Conservation (phyloP, 139 green algal species). For the Edaphochlamys debaryana region DNA sequence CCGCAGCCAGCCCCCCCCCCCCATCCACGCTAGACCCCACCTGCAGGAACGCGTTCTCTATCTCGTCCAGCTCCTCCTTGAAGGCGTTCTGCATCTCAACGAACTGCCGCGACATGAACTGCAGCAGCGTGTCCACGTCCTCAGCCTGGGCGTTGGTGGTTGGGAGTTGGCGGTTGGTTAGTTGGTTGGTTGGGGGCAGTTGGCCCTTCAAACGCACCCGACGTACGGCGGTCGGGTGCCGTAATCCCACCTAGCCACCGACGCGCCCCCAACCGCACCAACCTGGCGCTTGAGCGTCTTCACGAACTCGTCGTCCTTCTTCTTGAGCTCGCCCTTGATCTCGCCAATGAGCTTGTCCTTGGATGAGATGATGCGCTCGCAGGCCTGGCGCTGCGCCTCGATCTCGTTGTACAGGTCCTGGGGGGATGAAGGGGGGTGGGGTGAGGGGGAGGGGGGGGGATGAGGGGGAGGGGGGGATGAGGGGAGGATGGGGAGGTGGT, state of each 20-base stretch:
- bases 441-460: no score
- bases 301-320: constrained; percentile 85
- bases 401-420: constrained; percentile 80
- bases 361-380: constrained; percentile 70
- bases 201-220: background rate
- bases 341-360: constrained; percentile 79
- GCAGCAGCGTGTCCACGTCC: constrained; percentile 73
- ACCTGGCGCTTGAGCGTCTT: constrained; percentile 73
- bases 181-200: background rate
- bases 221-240: no score
- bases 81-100: constrained; percentile 63
- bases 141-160: constrained; percentile 59
- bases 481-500: background rate
- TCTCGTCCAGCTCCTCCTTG: constrained; percentile 72
- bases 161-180: no score
- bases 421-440: background rate
- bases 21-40: no score
- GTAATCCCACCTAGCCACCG: no score
- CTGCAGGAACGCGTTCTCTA: constrained; percentile 78
- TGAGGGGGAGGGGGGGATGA: background rate
- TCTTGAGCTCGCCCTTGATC: constrained; percentile 74
- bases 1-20: background rate
- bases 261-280: background rate
- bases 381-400: constrained; percentile 69
- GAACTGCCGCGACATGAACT: constrained; percentile 69